A percentile compares a stretch with the other conserved stretches of the same genome.
Evolutionary conservation across 768 basidiomycete species (phyloP).

Genomic region (Clitopilus passeckerianus): DNA sequence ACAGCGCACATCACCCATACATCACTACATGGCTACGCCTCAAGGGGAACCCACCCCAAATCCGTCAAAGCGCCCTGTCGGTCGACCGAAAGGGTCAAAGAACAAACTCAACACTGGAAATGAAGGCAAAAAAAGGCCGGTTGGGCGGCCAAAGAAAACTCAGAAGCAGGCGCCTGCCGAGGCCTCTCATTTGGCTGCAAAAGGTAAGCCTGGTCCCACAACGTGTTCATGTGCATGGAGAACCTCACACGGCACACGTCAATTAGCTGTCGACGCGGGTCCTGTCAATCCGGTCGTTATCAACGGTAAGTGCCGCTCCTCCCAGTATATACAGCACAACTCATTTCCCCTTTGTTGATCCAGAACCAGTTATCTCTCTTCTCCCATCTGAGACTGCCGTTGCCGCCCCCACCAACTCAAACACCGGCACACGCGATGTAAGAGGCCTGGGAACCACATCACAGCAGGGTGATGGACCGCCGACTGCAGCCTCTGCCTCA

Average conservation of each 20-base stretch:
- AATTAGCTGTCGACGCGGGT: not conserved
- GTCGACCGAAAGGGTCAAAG: not conserved
- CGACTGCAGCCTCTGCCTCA: not conserved
- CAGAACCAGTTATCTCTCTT: not conserved
- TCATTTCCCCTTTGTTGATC: not conserved
- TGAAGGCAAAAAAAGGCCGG: slow-evolving; percentile 2
- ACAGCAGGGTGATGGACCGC: not conserved
- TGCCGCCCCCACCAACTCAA: not conserved
- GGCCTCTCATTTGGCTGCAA: not conserved
- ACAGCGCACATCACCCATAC: not conserved
- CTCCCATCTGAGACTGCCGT: not conserved
- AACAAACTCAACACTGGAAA: slow-evolving; percentile 1
- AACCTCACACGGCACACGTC: not conserved
- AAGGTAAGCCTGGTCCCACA: not conserved
- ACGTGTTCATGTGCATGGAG: not conserved
- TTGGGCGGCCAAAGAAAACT: not conserved
- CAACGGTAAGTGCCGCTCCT: not conserved
- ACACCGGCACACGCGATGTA: not conserved
- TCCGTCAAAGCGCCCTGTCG: not conserved
- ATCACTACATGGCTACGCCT: not conserved
- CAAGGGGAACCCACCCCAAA: not conserved
- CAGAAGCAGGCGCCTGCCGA: not conserved
- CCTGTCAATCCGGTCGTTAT: slow-evolving; percentile 2
- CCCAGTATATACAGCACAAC: not conserved
- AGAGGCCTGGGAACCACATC: not conserved